Evolutionary conservation across 352 stramenopile genomes (phyloP), one percentile per base, ranked within the genome.

Genomic region (Globisporangium nunn): DNA sequence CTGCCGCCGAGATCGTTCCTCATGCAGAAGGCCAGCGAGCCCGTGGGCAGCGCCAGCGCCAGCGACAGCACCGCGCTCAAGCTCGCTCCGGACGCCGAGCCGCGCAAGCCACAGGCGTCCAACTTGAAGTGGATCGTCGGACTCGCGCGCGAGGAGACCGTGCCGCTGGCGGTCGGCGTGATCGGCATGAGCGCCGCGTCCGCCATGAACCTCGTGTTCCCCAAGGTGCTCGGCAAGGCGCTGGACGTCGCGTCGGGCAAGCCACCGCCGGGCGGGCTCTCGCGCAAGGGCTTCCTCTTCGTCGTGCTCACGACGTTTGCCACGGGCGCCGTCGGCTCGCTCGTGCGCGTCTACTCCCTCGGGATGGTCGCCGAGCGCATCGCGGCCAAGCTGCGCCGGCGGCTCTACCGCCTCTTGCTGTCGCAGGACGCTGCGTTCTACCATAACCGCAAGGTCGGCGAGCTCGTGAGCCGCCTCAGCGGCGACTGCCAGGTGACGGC

Each of bases 401-500:
- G 69, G 8, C 62, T 97, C 23, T 96, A 96, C 60, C 67, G 66
- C 23, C 74, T 85, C 15, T 60, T 96, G 46, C 56, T 97, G 54
- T 62, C 70, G 10, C 87, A 97, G 63, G 82, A 96, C 43, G 75
- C 91, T 45, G 71, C 65, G 41, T 97, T 96, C 54, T 97, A 88
- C 62, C 77, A 85, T 57, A 70, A 78, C 33, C 75, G 77, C 56
- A 90, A 90, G 58, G 81, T 91, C 51, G 87, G 87, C 23, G 87
- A 96, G 70, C 72, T 97, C 31, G 85, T 96, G 41, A 85, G 74
- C 44, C 78, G 91, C 40, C 62, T 97, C 10, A 91, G 79, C 40
- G 73, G 86, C 64, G 88, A 97, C 67, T 93, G 87, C 62, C 80
- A 96, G 52, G 76, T 92, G 52, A 92, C 85, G n/a, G 87, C 88